Evolutionary conservation across 257 asterid species (phyloP), one percentile per base, ranked within the genome.

Genomic region (Ehretia macrophylla): DNA sequence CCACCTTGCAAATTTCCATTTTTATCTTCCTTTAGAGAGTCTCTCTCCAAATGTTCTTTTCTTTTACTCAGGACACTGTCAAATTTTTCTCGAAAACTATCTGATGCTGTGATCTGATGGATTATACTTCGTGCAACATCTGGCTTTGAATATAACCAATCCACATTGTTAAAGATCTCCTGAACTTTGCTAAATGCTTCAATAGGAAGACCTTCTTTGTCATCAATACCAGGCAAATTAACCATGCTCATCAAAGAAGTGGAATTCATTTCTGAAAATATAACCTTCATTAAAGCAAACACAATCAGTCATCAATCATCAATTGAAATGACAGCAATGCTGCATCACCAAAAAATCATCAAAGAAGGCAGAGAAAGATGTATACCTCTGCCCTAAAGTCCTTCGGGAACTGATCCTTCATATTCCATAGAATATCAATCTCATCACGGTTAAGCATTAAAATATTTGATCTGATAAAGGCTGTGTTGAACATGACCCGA

Each of bases 311-410:
- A 60, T 53, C 59, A 39, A 5, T 59, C 58, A 60, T 53, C 59
- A 39, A 5, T 59, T 56, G 67, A 38, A 68, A 10, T 51, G 4
- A 67, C 22, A 17, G 51, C 17, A 55, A 19, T 32, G 5, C 46
- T 40, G 17, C 16, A 52, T 13, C 18, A 17, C 14, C 23, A 55
- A 60, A 16, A n/a, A 50, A 17, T 49, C n/a, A 46, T 1, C 11
- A 49, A 51, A 5, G 23, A 63, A n/a, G 14, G 54, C 13, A 21
- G 66, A 78, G 22, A 58, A 17, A 51, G 16, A 51, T 39, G 23
- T 68, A 59, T 74, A 84, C 96, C 96, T 87, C 95, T 23, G 74
- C 81, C 62, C 78, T 80, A 72, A 84, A 84, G 65, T 78, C 86
- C 66, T 52, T 49, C 14, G 90, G 66, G 63, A 87, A 84, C 23